Evolutionary conservation across 352 stramenopile genomes (phyloP), one percentile per base, ranked within the genome.

Genomic region (Aphanomyces euteiches): DNA sequence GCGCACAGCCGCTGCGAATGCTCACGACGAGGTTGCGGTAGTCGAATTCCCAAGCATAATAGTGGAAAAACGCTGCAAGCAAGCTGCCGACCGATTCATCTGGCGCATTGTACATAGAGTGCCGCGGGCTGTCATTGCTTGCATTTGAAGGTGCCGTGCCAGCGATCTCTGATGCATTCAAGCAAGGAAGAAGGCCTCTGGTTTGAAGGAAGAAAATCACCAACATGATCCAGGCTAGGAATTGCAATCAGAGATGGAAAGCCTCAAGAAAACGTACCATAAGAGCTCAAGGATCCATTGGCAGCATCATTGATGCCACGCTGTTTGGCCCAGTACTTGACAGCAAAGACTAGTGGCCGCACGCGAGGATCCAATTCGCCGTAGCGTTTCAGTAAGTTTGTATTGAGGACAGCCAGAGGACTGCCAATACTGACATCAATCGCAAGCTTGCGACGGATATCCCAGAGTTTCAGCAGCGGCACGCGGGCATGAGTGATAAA

Each of bases 291-390:
- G 19, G 97, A 99, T 21, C 97, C 96, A 36, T 98, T 92, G 21
- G 83, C 88, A 40, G 97, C 96, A 69, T 98, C 96, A 75, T 99
- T 99, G 72, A 99, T 98, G 8, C 95, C 86, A 34, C 97, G 83
- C 41, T 86, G 85, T 76, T 99, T 98, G 7, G 96, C 96, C 97
- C 97, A 99, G 48, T 97, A 88, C 78, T 99, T 99, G 72, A 99
- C 87, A 2, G 98, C 92, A 75, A 98, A 98, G 63, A 95, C 96
- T 15, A 99, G 75, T 8, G 96, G 86, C 4, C 93, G 90, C 10
- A 96, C 87, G 12, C 88, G 83, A 5, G 84, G 83, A 67, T 96
- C 88, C 12, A 81, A 73, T n/a, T 80, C 72, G 6, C 77, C 81
- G 66, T 91, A 96, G 54, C 78, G 80, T 58, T 88, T 87, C 45